Conservation (phyloP, 768 basidiomycete species). For the Termitomyces sp. region DNA sequence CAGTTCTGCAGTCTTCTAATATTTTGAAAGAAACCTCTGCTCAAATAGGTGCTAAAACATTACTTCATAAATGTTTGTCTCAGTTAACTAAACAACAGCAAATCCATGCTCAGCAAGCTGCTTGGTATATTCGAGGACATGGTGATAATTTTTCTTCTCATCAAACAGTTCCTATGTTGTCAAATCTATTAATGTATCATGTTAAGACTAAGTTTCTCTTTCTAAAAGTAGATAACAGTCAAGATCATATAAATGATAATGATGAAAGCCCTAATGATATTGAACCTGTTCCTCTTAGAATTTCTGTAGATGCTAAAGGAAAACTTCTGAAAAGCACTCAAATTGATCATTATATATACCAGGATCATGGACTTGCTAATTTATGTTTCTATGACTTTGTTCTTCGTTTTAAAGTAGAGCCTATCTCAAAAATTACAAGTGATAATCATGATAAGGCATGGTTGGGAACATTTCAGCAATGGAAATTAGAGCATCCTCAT, state of each 20-base stretch:
- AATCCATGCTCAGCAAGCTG: no score
- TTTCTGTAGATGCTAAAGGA: not conserved
- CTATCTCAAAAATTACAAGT: not conserved
- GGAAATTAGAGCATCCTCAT: constrained; percentile 7
- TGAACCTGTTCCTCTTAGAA: not conserved
- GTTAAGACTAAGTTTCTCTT: not conserved
- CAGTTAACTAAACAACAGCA: no score
- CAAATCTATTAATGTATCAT: constrained; percentile 9
- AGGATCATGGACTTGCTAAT: constrained; percentile 8
- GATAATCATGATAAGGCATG: not conserved
- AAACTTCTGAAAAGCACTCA: constrained; percentile 16
- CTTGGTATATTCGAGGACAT: no score
- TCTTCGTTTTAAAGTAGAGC: constrained; percentile 4
- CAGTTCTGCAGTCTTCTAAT: no score
- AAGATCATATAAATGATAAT: no score
- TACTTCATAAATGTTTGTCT: no score
- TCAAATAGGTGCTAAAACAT: no score
- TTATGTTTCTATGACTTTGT: constrained; percentile 24
- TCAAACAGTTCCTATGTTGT: constrained; percentile 22
- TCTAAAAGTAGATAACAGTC: no score
- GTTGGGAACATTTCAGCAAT: not conserved
- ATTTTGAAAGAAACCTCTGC: no score
- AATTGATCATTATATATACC: constrained; percentile 21
- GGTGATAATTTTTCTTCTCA: constrained; percentile 25
- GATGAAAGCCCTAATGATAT: not conserved